Percentiles rank a stretch among this genome's conserved stretches.
phyloP scores from a whole-genome alignment of 352 stramenopile species.

The Pythium vanterpoolii region DNA sequence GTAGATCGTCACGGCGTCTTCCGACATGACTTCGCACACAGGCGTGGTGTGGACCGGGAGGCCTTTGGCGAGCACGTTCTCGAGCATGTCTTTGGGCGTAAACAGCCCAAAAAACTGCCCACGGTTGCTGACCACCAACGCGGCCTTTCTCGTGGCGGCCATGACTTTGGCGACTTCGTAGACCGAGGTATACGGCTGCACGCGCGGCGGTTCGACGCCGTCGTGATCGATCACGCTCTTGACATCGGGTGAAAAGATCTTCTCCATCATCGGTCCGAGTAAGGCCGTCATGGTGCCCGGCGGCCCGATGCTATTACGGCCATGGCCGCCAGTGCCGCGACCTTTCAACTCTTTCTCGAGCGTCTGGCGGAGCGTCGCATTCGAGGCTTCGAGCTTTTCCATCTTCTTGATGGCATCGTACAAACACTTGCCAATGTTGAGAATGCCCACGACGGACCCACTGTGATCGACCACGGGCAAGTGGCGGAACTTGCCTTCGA shows the following conservation, averaged over 20 bases:
- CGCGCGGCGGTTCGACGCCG: slow-evolving; percentile 62
- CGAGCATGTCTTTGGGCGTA: slow-evolving; percentile 97
- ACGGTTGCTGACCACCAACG: slow-evolving; percentile 92
- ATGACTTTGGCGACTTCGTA: slow-evolving; percentile 93
- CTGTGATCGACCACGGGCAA: slow-evolving; percentile 77
- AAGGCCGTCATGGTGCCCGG: slow-evolving; percentile 45
- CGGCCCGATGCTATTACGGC: slow-evolving; percentile 25
- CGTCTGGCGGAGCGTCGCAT: slow-evolving; percentile 62
- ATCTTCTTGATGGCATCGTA: slow-evolving; percentile 98
- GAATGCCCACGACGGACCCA: slow-evolving; percentile 91
- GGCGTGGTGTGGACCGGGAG: slow-evolving; percentile 90
- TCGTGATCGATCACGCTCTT: slow-evolving; percentile 84
- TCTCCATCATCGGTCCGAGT: slow-evolving; percentile 82
- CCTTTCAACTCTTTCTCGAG: slow-evolving; percentile 76
- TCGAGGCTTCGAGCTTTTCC: slow-evolving; percentile 89
- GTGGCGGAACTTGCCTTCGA: slow-evolving; percentile 87
- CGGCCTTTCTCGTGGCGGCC: slow-evolving; percentile 92
- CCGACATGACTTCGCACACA: slow-evolving; percentile 91
- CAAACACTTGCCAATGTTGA: slow-evolving; percentile 98
- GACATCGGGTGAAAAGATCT: slow-evolving; percentile 86
- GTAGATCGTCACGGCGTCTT: slow-evolving; percentile 72
- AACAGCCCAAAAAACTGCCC: slow-evolving; percentile 95
- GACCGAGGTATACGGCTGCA: slow-evolving; percentile 89
- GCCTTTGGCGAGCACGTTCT: slow-evolving; percentile 91
- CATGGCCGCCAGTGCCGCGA: slow-evolving; percentile 12